Conservation (phyloP, 257 asterid genomes). For the Salvia splendens region DNA sequence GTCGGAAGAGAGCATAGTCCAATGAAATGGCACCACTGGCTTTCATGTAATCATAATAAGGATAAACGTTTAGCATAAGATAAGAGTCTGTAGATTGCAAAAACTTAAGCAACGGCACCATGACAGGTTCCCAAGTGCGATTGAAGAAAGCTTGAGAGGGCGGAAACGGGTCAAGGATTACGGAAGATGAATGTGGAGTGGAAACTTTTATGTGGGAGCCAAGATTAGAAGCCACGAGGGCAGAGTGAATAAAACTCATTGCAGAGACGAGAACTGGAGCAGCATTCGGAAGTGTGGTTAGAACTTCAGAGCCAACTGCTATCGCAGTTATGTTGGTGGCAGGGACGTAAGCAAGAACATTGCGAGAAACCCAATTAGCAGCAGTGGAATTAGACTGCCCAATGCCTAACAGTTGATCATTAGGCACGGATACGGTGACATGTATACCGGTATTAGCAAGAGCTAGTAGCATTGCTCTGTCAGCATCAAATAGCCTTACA, state of each 20-base stretch:
- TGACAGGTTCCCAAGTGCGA: constrained; percentile 71
- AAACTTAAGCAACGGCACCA: constrained; percentile 76
- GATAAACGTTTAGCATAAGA: constrained; percentile 84
- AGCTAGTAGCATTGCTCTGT: constrained; percentile 68
- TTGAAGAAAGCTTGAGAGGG: constrained; percentile 96
- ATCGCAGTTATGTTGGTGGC: constrained; percentile 84
- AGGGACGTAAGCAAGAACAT: constrained; percentile 68
- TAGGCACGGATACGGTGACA: constrained; percentile 77
- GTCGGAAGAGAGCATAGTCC: constrained; percentile 86
- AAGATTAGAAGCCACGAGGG: constrained; percentile 79
- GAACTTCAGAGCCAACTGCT: constrained; percentile 84
- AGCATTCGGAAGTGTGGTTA: constrained; percentile 71
- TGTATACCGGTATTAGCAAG: constrained; percentile 78
- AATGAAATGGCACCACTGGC: constrained; percentile 71
- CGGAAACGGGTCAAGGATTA: constrained; percentile 89
- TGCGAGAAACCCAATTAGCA: constrained; percentile 85
- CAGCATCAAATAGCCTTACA: constrained; percentile 68
- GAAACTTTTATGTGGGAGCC: constrained; percentile 76
- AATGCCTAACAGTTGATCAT: constrained; percentile 75
- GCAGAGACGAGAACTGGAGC: constrained; percentile 79
- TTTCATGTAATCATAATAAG: constrained; percentile 72
- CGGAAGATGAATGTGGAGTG: constrained; percentile 71
- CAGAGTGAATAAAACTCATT: constrained; percentile 72
- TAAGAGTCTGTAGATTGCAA: constrained; percentile 66
- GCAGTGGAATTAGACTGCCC: constrained; percentile 91